phyloP scores from a whole-genome alignment of 1,284 basidiomycete genomes.

The Hemileia vastatrix region DNA sequence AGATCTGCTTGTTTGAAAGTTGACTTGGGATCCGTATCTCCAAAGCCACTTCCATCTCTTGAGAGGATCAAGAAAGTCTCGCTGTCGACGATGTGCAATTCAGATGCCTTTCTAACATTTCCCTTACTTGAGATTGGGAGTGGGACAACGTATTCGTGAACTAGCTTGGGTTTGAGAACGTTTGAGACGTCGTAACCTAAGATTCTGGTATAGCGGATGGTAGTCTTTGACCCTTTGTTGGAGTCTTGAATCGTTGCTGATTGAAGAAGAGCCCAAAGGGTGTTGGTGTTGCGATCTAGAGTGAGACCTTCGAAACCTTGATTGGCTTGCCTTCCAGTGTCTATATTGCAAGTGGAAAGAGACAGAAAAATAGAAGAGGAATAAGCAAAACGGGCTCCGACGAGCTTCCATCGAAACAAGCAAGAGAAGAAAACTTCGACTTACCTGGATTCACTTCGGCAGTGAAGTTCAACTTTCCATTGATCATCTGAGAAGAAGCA shows the following conservation, averaged over 20 bases:
- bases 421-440: too few species aligned
- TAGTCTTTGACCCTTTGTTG: too few species aligned
- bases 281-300: slow-evolving; percentile 49
- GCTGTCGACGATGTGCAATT: slow-evolving; percentile 53
- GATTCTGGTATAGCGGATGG: slow-evolving; percentile 54
- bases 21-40: slow-evolving; percentile 51
- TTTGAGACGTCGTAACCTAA: slow-evolving; percentile 53
- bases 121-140: slow-evolving; percentile 53
- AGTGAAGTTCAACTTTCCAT: slow-evolving; percentile 55
- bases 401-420: background rate
- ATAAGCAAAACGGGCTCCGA: too few species aligned
- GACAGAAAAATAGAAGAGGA: background rate
- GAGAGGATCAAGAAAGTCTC: slow-evolving; percentile 55
- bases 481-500: too few species aligned
- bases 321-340: slow-evolving; percentile 51
- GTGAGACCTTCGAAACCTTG: slow-evolving; percentile 60
- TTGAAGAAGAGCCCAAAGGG: slow-evolving; percentile 57
- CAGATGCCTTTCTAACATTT: slow-evolving; percentile 53
- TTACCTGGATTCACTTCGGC: slow-evolving; percentile 51
- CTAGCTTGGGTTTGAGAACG: slow-evolving; percentile 30
- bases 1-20: slow-evolving; percentile 52
- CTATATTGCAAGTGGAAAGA: too few species aligned
- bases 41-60: slow-evolving; percentile 57
- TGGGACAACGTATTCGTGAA: slow-evolving; percentile 57
- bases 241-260: slow-evolving; percentile 57